A percentile compares a stretch with the other conserved stretches of the same genome.
Evolutionary conservation across 2,329 filamentous ascomycete species (phyloP).

Genomic region (Daldinia sp.): DNA sequence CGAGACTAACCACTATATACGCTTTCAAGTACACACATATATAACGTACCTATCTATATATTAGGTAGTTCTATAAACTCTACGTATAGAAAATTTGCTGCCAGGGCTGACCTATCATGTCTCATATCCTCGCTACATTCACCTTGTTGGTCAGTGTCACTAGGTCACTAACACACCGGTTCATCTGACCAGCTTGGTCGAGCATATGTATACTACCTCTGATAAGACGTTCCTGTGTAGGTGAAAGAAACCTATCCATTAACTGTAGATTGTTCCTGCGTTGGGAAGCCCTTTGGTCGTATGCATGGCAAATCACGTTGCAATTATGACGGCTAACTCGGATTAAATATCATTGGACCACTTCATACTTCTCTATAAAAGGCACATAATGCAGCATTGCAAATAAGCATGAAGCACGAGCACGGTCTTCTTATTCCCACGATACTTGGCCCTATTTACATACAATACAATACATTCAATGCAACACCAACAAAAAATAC

Average conservation of each 20-base stretch:
- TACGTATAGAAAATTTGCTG: too few relatives aligned
- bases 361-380: slow-evolving; percentile 31
- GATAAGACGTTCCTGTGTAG: slow-evolving; percentile 24
- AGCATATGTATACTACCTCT: slow-evolving; percentile 14
- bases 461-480: too few relatives aligned
- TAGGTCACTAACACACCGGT: slow-evolving; percentile 30
- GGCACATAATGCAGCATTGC: slow-evolving; percentile 29
- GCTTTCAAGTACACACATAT: too few relatives aligned
- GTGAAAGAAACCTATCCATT: slow-evolving; percentile 16
- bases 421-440: slow-evolving; percentile 10
- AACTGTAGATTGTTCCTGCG: slow-evolving; percentile 39
- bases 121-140: slow-evolving; percentile 11
- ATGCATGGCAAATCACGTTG: slow-evolving; percentile 23
- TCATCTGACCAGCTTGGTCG: slow-evolving; percentile 32
- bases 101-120: slow-evolving; percentile 3
- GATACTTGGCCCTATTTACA: slow-evolving; percentile 9
- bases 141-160: slow-evolving; percentile 19
- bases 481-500: slow-evolving; percentile 4
- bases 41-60: too few relatives aligned
- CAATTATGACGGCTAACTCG: slow-evolving; percentile 38
- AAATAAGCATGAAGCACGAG: background rate
- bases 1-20: background rate
- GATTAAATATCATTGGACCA: slow-evolving; percentile 41
- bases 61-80: too few relatives aligned
- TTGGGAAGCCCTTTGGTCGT: slow-evolving; percentile 30